Evolutionary conservation across 441 rosid species (phyloP), one percentile per base, ranked within the genome.

Genomic region (Bocquillonia castaneifolia): DNA sequence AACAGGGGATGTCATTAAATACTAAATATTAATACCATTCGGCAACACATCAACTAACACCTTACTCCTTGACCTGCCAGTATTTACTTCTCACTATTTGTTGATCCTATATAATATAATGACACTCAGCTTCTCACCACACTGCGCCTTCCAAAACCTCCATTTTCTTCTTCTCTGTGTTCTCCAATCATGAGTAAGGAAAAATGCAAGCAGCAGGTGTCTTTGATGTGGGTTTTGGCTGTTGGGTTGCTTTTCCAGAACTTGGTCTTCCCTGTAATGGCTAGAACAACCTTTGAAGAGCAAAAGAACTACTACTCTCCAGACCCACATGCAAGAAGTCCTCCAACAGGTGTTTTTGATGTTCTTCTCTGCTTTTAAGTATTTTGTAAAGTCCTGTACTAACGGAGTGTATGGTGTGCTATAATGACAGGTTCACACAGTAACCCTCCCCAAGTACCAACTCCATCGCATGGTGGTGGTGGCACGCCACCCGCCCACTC

Each of bases 271-370:
- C 51, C 63, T 23, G 73, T 56, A 10, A 40, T 37, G 45, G 69
- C 72, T 13, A 20, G 31, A 15, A 20, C 54, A 6, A 17, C 57
- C 51, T 50, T 72, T 64, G 70, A 54, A 37, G 73, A 76, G 5
- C 73, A 64, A 13, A 72, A 72, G 71, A 64, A 52, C 73, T 76
- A 64, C 70, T 68, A 72, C 64, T 59, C 67, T 25, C 76, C 75
- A 6, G 76, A 71, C 64, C 68, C 79, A 9, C 58, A 57, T 48
- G 39, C 69, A 39, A 20, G 62, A 48, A 54, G 56, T 50, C 79
- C 75, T 44, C 75, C 75, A 17, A 3, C 68, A 14, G 71, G 72
- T 72, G 40, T 32, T n/a, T 12, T 2, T 32, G 44, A 6, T 29
- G 42, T 32, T 39, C 5, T 2, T 25, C 20, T 4, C 26, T 45